A percentile compares a stretch with the other conserved stretches of the same genome.
Evolutionary conservation across 331 rosid species (phyloP).

Genomic region (Acacia concinna): DNA sequence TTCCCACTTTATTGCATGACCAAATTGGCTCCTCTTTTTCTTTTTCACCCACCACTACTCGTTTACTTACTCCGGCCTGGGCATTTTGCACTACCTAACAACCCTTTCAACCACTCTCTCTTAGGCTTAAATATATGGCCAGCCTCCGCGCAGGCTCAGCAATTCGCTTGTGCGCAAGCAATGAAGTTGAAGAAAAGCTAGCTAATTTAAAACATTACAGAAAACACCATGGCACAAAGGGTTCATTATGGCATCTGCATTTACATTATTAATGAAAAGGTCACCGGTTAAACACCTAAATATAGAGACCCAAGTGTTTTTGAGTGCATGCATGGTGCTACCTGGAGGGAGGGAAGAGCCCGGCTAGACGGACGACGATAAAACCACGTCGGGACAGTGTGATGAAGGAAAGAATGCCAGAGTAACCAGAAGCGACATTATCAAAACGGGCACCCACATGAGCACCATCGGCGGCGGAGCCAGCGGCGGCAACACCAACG

Average conservation of each 20-base stretch:
- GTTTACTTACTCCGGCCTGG: background rate
- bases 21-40: background rate
- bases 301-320: background rate
- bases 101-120: background rate
- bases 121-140: background rate
- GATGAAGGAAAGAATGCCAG: conserved; percentile 41
- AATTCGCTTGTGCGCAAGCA: background rate
- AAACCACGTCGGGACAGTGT: conserved; percentile 22
- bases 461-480: conserved; percentile 55
- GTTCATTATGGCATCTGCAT: background rate
- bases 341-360: background rate
- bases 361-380: background rate
- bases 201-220: background rate
- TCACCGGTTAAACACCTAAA: background rate
- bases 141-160: background rate
- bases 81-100: background rate
- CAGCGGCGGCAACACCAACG: conserved; percentile 54
- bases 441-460: conserved; percentile 45
- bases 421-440: conserved; percentile 40
- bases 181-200: background rate
- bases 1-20: background rate
- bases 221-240: background rate
- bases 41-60: background rate
- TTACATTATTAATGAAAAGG: background rate
- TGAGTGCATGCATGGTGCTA: conserved; percentile 12